Evolutionary conservation across 2,329 filamentous ascomycete species (phyloP).

Genomic region (Hysterium pulicare): DNA sequence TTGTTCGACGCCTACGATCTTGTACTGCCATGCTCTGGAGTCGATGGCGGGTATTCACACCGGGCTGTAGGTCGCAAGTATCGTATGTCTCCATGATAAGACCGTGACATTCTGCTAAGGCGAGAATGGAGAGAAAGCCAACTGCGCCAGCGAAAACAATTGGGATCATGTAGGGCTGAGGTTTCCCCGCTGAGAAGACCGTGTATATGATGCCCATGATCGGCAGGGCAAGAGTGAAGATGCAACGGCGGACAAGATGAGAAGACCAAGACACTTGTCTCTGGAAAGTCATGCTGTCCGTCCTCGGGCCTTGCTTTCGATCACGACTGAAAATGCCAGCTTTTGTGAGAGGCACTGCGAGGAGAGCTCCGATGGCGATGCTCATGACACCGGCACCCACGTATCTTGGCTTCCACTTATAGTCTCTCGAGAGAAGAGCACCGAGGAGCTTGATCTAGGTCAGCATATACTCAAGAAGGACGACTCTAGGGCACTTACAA

Average conservation of each 20-base stretch:
- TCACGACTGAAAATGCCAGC: slow-evolving; percentile 66
- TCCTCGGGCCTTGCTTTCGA: slow-evolving; percentile 56
- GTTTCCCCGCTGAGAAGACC: slow-evolving; percentile 61
- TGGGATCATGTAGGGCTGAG: slow-evolving; percentile 57
- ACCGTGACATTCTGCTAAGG: slow-evolving; percentile 71
- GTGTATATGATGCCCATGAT: slow-evolving; percentile 66
- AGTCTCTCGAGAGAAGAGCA: slow-evolving; percentile 66
- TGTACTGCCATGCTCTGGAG: slow-evolving; percentile 44
- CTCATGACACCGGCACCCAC: slow-evolving; percentile 66
- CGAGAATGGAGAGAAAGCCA: slow-evolving; percentile 69
- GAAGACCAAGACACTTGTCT: slow-evolving; percentile 66
- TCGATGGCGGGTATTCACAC: slow-evolving; percentile 56
- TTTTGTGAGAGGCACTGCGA: slow-evolving; percentile 71
- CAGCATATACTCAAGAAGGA: slow-evolving; percentile 5
- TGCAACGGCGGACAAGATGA: slow-evolving; percentile 64
- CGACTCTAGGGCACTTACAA: slow-evolving; percentile 45
- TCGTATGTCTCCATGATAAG: slow-evolving; percentile 80
- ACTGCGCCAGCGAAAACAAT: slow-evolving; percentile 64
- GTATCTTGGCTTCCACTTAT: slow-evolving; percentile 59
- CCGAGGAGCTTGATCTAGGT: slow-evolving; percentile 55
- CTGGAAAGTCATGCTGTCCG: slow-evolving; percentile 65
- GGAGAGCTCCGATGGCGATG: slow-evolving; percentile 64
- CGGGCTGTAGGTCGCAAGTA: slow-evolving; percentile 72
- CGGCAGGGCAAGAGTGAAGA: slow-evolving; percentile 67
- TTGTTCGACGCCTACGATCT: slow-evolving; percentile 54